A percentile compares a stretch with the other conserved stretches of the same genome.
These are phyloP conservation scores for Eremochloa ophiuroides DNA, from an alignment of 176 grass and related monocot genomes.

Conservation along the genomic window DNA sequence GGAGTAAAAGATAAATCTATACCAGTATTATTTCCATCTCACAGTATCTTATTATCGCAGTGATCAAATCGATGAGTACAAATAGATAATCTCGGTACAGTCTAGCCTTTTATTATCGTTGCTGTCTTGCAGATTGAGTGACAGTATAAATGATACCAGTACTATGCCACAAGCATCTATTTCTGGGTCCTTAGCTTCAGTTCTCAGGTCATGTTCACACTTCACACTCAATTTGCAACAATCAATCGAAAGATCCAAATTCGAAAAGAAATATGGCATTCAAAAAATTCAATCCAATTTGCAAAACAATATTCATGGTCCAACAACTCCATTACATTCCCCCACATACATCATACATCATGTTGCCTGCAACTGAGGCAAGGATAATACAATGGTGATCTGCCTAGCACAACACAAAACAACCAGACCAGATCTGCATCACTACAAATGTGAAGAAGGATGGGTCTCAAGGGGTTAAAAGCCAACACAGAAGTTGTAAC, in stretches of 20 bases:
- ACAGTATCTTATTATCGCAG: too few species aligned
- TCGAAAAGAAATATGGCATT: too few species aligned
- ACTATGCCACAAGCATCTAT: not conserved
- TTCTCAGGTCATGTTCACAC: too few species aligned
- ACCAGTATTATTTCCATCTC: too few species aligned
- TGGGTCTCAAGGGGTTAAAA: not conserved
- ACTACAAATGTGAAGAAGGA: not conserved
- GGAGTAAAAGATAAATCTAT: too few species aligned
- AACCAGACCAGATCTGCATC: not conserved
- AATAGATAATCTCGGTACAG: too few species aligned
- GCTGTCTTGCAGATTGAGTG: not conserved
- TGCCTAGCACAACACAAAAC: not conserved
- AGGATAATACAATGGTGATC: not conserved
- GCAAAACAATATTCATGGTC: not conserved
- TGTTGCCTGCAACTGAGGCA: not conserved
- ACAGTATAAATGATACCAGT: not conserved
- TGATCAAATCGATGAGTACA: too few species aligned
- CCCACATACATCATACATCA: not conserved
- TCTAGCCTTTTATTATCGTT: too few species aligned
- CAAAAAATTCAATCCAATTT: too few species aligned
- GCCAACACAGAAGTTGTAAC: too few species aligned
- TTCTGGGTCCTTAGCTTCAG: too few species aligned
- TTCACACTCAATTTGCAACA: not conserved
- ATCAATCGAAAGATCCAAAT: too few species aligned
- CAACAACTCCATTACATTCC: not conserved